These are phyloP conservation scores for Vigna radiata DNA, from an alignment of 306 rosid species.

Conservation along the genomic window DNA sequence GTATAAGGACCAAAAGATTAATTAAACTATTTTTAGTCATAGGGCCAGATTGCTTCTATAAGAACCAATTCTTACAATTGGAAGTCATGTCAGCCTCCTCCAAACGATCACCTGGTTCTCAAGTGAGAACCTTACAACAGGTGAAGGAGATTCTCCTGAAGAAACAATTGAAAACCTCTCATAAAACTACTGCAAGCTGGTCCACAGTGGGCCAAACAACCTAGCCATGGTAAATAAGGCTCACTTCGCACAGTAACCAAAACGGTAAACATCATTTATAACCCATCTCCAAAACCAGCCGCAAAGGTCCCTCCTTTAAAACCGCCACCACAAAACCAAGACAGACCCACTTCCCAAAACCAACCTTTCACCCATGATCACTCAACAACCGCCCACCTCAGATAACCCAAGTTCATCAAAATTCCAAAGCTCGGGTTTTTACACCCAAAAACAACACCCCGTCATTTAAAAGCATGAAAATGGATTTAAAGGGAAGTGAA, in stretches of 20 bases:
- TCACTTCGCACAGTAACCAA: constrained; percentile 7
- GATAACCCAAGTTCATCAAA: not conserved
- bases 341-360: constrained; percentile 14
- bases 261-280: constrained; percentile 5
- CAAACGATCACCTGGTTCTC: not conserved
- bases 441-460: not conserved
- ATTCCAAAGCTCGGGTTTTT: not conserved
- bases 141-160: not conserved
- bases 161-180: not conserved
- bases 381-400: constrained; percentile 7
- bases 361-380: not conserved
- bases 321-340: not conserved
- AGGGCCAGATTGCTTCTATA: not conserved
- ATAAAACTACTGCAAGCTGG: not conserved
- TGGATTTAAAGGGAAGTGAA: not conserved
- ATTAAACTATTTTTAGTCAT: not conserved
- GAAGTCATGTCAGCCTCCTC: not conserved
- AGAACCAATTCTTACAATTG: not conserved
- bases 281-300: constrained; percentile 16
- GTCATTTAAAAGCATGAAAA: not conserved
- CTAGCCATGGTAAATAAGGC: constrained; percentile 9
- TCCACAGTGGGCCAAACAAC: not conserved
- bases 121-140: not conserved
- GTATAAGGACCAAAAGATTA: not conserved
- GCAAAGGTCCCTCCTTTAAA: not conserved